Conservation (phyloP, 2,329 filamentous ascomycete genomes). For the Penicillium crustosum region DNA sequence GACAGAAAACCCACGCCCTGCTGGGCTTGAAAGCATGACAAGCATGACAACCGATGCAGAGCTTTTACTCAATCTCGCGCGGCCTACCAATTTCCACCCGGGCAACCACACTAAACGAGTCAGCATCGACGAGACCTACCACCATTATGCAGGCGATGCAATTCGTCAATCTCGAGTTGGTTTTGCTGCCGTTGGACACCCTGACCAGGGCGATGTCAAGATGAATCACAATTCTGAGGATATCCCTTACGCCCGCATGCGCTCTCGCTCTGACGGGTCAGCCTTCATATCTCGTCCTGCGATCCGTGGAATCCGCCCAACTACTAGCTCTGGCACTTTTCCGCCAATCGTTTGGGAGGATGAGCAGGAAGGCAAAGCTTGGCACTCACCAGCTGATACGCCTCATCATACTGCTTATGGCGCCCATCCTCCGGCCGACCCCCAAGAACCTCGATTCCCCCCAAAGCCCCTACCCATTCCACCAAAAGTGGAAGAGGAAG, state of each 20-base stretch:
- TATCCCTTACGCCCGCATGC: conserved; percentile 38
- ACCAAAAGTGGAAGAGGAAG: conserved; percentile 33
- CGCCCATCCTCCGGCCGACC: conserved; percentile 8
- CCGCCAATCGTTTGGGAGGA: conserved; percentile 37
- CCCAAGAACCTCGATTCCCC: conserved; percentile 3
- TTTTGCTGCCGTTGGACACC: conserved; percentile 17
- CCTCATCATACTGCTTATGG: conserved; percentile 14
- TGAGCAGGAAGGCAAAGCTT: conserved; percentile 25
- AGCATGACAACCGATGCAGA: conserved; percentile 51
- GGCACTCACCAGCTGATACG: conserved; percentile 11
- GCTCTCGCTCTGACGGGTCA: conserved; percentile 46
- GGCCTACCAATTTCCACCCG: conserved; percentile 38
- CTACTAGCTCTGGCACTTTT: conserved; percentile 39
- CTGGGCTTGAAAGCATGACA: conserved; percentile 43
- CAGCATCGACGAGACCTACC: conserved; percentile 35
- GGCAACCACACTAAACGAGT: conserved; percentile 29
- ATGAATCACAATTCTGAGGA: conserved; percentile 16
- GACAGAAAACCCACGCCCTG: conserved; percentile 33
- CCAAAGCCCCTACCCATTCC: conserved; percentile 18
- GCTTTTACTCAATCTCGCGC: conserved; percentile 48
- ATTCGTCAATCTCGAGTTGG: conserved; percentile 26
- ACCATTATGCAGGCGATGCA: conserved; percentile 24
- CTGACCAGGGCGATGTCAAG: conserved; percentile 20
- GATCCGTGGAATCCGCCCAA: conserved; percentile 39
- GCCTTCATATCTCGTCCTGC: conserved; percentile 39